Evolutionary conservation across 306 rosid species (phyloP), one percentile per base, ranked within the genome.

Genomic region (Myrica gale): DNA sequence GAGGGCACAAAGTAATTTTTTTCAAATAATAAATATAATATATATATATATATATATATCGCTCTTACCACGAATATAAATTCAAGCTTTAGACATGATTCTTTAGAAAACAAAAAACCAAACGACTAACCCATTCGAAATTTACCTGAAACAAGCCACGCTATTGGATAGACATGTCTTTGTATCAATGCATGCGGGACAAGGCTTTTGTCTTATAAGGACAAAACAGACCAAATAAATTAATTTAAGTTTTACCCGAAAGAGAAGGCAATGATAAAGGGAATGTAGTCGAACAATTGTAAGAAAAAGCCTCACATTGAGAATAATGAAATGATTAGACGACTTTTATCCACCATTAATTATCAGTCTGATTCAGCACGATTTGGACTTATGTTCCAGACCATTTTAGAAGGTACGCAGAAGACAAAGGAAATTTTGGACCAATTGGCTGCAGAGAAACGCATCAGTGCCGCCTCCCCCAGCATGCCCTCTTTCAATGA

Each of bases 371-470:
- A 41, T 41, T 26, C 50, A 65, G 26, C 23, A 0, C 17, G 46
- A 16, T 53, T 65, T 39, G 69, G 69, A 41, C 47, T 16, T 54
- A 26, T 15, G 15, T 60, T n/a, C 74, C 45, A 52, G 52, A 44
- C 26, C 42, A 21, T 42, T 8, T 62, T 46, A 37, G 46, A 66
- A 32, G 17, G 71, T 46, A 82, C 12, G 67, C 76, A 69, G 56
- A 19, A 26, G 45, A 61, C 15, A 68, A 12, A 67, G 9, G 60
- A 47, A 2, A 63, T 8, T 9, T 5, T 68, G 4, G 80, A 63
- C 57, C 37, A 51, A 82, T 44, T 69, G 87, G 71, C 84, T 87
- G 88, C 84, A 57, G 48, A 55, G 26, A 72, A 42, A 37, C 60
- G 52, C 70, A 46, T 12, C 55, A 74, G 76, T 0, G 62, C 42